Evolutionary conservation across 2,329 filamentous ascomycete species (phyloP).

Genomic region (Penicillium sp.): DNA sequence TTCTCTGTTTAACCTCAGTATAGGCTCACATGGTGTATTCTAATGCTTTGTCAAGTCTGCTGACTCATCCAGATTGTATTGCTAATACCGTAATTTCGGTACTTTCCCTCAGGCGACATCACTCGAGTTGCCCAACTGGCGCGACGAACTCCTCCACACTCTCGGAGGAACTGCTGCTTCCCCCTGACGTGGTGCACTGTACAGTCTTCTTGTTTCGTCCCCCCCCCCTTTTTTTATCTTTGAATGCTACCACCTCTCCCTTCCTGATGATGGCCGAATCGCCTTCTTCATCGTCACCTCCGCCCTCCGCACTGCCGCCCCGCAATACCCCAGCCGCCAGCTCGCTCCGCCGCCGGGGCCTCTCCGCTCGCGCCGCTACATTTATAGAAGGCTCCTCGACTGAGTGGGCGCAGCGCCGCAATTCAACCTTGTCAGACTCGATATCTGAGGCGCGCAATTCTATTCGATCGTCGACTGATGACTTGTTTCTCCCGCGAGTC

Average conservation of each 20-base stretch:
- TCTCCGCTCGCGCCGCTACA: slow-evolving; percentile 44
- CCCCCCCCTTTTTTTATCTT: not conserved
- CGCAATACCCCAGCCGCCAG: slow-evolving; percentile 25
- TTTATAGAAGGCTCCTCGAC: slow-evolving; percentile 41
- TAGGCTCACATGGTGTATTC: too few relatives aligned
- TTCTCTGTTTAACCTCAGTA: too few relatives aligned
- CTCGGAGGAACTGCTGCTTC: slow-evolving; percentile 14
- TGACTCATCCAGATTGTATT: not conserved
- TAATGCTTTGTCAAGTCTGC: not conserved
- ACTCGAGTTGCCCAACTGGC: not conserved
- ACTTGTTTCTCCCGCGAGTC: slow-evolving; percentile 67
- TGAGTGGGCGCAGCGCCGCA: slow-evolving; percentile 62
- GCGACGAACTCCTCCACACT: slow-evolving; percentile 23
- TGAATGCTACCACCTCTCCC: not conserved
- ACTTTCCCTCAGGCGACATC: not conserved
- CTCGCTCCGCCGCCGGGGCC: slow-evolving; percentile 44
- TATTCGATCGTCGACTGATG: slow-evolving; percentile 70
- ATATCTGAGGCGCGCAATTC: slow-evolving; percentile 70
- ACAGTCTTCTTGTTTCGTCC: not conserved
- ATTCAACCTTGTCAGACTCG: slow-evolving; percentile 80
- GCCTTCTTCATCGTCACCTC: slow-evolving; percentile 17
- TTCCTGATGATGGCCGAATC: slow-evolving; percentile 24
- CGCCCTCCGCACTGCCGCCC: slow-evolving; percentile 15
- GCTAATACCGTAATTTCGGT: not conserved
- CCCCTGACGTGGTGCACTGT: not conserved